Evolutionary conservation across 2,329 filamentous ascomycete species (phyloP), one percentile per base, ranked within the genome.

Genomic region (Talaromyces sp.): DNA sequence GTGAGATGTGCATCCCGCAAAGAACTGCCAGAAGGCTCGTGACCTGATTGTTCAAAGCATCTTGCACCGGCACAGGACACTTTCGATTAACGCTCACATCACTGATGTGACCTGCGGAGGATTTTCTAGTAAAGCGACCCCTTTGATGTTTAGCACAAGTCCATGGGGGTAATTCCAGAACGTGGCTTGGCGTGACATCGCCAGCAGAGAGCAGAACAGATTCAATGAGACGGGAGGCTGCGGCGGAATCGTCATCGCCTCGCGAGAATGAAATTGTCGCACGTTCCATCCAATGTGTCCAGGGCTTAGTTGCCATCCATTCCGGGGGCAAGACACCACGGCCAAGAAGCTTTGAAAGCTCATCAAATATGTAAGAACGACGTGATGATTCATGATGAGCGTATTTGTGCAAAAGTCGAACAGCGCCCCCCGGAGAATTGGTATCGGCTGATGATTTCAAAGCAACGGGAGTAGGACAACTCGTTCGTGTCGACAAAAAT

Each of bases 261-360:
- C 53, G 64, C 3, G 71, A 71, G 41, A 74, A 59, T 24, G 72
- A 74, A 33, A 66, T 63, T 11, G 71, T 70, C 6, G 74, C 74
- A 19, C 63, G 58, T 30, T 67, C 64, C 60, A 75, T 62, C 52
- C 68, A 72, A 6, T 56, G 55, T 39, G 70, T 74, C 70, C 73
- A 73, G 13, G 57, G 51, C 16, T 58, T 67, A 13, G 73, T 75
- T 36, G 72, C 71, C 66, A 75, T 70, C 72, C 74, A 75, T 52
- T 75, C 70, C 14, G 68, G 61, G 10, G 72, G 71, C 11, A 76
- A 17, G 4, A 59, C 60, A 6, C 65, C 61, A 17, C 67, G 64
- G n/a, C 54, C 35, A 29, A 75, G 60, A 46, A 75, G 67, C 32
- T 62, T 65, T n/a, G 68, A 59, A 45, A 76, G 36, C 47, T 74